These are phyloP conservation scores for Kazachstania bromeliacearum DNA, from an alignment of 805 yeast species.

Conservation along the genomic window DNA sequence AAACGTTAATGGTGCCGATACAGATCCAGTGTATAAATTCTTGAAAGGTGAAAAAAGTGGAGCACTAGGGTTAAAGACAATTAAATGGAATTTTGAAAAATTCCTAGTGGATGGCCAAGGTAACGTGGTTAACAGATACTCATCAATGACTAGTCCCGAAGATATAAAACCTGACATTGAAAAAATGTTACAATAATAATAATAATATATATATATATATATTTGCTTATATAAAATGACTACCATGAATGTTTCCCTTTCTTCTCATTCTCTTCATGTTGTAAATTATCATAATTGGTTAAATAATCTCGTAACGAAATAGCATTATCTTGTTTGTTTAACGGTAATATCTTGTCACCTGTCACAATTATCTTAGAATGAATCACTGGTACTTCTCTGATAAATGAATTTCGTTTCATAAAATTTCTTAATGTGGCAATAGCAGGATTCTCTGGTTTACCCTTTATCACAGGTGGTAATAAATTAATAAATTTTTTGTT, in stretches of 20 bases:
- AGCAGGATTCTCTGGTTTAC: slow-evolving; percentile 17
- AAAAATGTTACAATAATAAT: slow-evolving; percentile 27
- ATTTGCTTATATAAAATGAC: background rate
- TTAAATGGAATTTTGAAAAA: slow-evolving; percentile 77
- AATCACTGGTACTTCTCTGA: slow-evolving; percentile 12
- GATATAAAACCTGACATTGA: slow-evolving; percentile 51
- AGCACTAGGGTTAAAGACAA: slow-evolving; percentile 54
- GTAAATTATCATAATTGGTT: background rate
- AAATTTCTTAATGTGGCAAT: slow-evolving; percentile 19
- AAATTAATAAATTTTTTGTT: slow-evolving; percentile 12
- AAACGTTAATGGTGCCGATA: slow-evolving; percentile 77
- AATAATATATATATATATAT: background rate
- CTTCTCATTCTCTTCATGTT: background rate
- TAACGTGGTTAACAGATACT: slow-evolving; percentile 47
- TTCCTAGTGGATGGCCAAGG: slow-evolving; percentile 49
- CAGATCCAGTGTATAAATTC: slow-evolving; percentile 72
- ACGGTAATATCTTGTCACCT: slow-evolving; percentile 19
- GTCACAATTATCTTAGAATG: slow-evolving; percentile 20
- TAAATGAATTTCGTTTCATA: slow-evolving; percentile 20
- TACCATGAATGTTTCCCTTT: background rate
- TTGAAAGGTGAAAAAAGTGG: slow-evolving; percentile 57
- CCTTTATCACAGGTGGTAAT: slow-evolving; percentile 14
- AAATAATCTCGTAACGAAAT: slow-evolving; percentile 3
- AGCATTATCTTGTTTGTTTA: slow-evolving; percentile 7
- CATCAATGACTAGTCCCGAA: slow-evolving; percentile 60